Base-by-base conservation (phyloP, 305 asterid species). In the Plantago rigida region DNA sequence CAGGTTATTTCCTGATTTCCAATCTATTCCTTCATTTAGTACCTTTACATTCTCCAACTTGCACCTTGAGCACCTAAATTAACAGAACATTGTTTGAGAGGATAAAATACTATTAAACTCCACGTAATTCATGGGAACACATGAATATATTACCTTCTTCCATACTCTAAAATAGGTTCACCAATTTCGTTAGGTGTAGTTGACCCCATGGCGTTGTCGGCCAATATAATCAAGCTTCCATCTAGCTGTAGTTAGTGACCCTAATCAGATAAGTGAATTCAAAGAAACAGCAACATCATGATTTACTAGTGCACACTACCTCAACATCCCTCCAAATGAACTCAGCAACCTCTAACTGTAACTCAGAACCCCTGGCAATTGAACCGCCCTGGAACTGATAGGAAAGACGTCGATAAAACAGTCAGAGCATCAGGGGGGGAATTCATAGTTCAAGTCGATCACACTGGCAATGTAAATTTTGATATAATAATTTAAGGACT, bases 321-420 rank as follows among this genome's bases (percentile, higher is more conserved):
- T 86, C 83, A 62, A 93, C 99, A 72, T 93, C 77, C 59, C 80
- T 89, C 99, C 99, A 93, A 22, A 82, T 64, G 70, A 93, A 83
- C 84, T 93, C 99, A 39, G 94, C 84, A 71, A 85, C 86, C 77
- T 93, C 99, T 63, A 93, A 61, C 73, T 87, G 95, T 78, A 93
- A 69, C 81, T 93, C 99, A 17, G 97, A 89, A 69, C 99, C 96
- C 71, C 67, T 53, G 59, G 96, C 77, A 47, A 93, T 89, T 67
- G 85, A 82, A 82, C 99, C 99, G 62, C 94, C 92, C 56, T 60
- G 70, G 74, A 93, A 93, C 99, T 93, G 79, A 74, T 64, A 75
- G 57, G 71, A 44, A 47, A 69, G 59, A 65, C 73, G 57, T 13
- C 15, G 44, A 68, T 66, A 73, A 77, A 53, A 67, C 39, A 51